phyloP scores from a whole-genome alignment of 306 rosid genomes.

The Dryas drummondii region DNA sequence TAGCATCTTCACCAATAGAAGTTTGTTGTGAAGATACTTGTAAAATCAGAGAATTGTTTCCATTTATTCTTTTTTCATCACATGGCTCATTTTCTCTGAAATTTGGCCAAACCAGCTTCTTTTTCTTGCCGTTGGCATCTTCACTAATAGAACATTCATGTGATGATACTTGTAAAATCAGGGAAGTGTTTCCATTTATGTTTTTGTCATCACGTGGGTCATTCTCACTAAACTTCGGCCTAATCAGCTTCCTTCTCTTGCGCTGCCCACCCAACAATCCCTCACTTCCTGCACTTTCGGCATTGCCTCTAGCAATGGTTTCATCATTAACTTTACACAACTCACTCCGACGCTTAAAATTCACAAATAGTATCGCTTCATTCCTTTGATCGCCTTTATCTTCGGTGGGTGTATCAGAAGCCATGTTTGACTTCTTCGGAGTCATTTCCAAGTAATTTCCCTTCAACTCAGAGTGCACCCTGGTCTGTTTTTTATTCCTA shows the following conservation, averaged over 20 bases:
- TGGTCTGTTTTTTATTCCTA: constrained; percentile 21
- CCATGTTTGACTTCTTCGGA: constrained; percentile 13
- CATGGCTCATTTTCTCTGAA: constrained; percentile 34
- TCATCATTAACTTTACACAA: constrained; percentile 30
- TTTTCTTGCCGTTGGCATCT: constrained; percentile 32
- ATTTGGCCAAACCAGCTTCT: constrained; percentile 56
- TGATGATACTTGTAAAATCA: constrained; percentile 20
- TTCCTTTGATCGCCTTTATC: neutral
- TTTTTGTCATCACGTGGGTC: constrained; percentile 26
- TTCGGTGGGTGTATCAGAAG: constrained; percentile 26
- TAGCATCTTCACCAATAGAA: constrained; percentile 16
- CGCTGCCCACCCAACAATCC: constrained; percentile 21
- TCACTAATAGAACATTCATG: constrained; percentile 25
- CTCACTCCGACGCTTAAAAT: constrained; percentile 70
- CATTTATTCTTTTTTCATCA: constrained; percentile 17
- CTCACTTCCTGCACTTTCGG: constrained; percentile 27
- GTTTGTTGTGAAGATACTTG: constrained; percentile 21
- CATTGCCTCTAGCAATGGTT: constrained; percentile 17
- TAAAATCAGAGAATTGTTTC: constrained; percentile 17
- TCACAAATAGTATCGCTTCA: neutral
- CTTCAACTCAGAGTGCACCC: constrained; percentile 18
- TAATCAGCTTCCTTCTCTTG: constrained; percentile 60
- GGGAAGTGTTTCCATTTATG: constrained; percentile 9
- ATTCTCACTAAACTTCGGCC: constrained; percentile 50
- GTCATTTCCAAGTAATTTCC: constrained; percentile 22